phyloP scores from a whole-genome alignment of 192 early-diverging fungal species.

The Kickxella alabastrina region DNA sequence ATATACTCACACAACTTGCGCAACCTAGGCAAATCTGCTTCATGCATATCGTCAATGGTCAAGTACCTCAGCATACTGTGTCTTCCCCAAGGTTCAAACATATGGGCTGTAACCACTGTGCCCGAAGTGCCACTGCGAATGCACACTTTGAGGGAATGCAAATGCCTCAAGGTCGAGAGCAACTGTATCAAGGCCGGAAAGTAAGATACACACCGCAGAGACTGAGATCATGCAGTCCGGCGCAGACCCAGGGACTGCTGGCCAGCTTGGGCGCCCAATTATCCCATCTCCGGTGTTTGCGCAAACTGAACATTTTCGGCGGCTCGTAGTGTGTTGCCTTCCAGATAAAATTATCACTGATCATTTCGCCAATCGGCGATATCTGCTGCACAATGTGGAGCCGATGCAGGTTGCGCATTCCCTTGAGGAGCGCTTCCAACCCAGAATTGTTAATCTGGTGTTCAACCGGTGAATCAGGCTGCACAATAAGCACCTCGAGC shows the following conservation, averaged over 20 bases:
- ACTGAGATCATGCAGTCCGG: conserved; percentile 31
- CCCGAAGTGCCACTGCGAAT: conserved; percentile 36
- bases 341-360: conserved; percentile 50
- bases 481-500: conserved; percentile 49
- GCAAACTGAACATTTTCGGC: conserved; percentile 46
- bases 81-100: conserved; percentile 54
- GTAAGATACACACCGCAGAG: conserved; percentile 49
- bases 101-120: conserved; percentile 33
- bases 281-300: conserved; percentile 46
- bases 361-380: conserved; percentile 52
- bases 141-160: conserved; percentile 41
- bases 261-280: conserved; percentile 52
- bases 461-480: conserved; percentile 48
- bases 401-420: conserved; percentile 31
- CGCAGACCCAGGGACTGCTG: conserved; percentile 47
- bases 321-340: conserved; percentile 44
- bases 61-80: conserved; percentile 41
- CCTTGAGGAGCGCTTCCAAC: conserved; percentile 39
- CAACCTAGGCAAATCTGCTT: conserved; percentile 38
- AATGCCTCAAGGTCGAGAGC: conserved; percentile 36
- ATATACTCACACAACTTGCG: conserved; percentile 49
- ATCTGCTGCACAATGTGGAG: conserved; percentile 50
- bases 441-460: conserved; percentile 51
- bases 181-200: conserved; percentile 50
- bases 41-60: conserved; percentile 46